Percentiles rank a stretch among this genome's conserved stretches.
phyloP scores from a whole-genome alignment of 176 grass and related monocot species.

The Aegilops tauschii region DNA sequence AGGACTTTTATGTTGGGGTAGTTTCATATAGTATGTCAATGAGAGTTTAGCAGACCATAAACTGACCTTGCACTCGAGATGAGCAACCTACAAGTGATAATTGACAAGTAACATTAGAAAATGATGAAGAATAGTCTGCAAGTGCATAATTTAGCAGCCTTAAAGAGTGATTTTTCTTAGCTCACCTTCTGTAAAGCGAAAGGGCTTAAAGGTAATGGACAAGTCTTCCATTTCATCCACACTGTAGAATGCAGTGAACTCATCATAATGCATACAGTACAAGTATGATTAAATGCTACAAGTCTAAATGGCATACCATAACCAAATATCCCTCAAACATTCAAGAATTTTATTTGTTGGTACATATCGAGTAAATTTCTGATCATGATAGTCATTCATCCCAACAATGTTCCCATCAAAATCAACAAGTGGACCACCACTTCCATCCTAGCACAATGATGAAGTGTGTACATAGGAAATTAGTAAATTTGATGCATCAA shows the following conservation, averaged over 20 bases:
- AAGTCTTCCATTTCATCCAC: not conserved
- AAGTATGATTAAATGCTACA: not conserved
- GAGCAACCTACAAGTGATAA: not conserved
- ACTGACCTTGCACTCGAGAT: not conserved
- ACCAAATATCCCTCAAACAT: not conserved
- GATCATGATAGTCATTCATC: not conserved
- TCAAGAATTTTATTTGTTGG: not conserved
- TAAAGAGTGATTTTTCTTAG: not conserved
- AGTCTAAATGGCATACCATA: not conserved
- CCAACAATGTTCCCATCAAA: not conserved
- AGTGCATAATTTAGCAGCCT: not conserved
- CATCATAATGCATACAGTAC: not conserved
- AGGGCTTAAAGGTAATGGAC: not conserved
- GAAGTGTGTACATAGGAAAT: not conserved
- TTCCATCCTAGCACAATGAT: not conserved
- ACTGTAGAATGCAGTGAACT: not conserved
- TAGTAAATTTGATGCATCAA: not conserved
- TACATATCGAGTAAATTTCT: not conserved
- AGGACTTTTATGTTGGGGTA: no score
- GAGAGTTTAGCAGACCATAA: not conserved
- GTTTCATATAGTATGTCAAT: not conserved
- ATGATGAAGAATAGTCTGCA: not conserved
- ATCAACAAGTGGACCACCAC: not conserved
- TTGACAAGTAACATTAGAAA: not conserved
- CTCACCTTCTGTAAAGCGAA: not conserved